These are phyloP conservation scores for Pyrenophora seminiperda DNA, from an alignment of 2,329 filamentous ascomycete species.

Conservation along the genomic window DNA sequence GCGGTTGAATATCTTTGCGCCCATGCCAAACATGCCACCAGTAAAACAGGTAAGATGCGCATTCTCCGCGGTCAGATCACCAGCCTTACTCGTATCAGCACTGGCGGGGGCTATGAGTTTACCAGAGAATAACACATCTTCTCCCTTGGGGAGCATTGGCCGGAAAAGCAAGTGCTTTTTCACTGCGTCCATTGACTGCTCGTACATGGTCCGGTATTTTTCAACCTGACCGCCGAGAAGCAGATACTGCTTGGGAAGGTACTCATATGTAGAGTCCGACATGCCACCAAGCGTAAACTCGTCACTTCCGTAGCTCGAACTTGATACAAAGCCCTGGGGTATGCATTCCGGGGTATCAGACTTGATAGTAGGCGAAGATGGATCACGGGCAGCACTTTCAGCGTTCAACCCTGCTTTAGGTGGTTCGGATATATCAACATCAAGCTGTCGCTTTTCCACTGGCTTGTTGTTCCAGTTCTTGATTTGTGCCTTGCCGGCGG, in stretches of 20 bases:
- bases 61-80: constrained; percentile 45
- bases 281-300: constrained; percentile 49
- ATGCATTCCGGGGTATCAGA: constrained; percentile 37
- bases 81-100: constrained; percentile 27
- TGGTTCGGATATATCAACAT: constrained; percentile 24
- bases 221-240: constrained; percentile 54
- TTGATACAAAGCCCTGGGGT: constrained; percentile 61
- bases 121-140: constrained; percentile 52
- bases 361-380: constrained; percentile 13
- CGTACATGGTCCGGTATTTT: constrained; percentile 62
- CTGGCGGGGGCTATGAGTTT: constrained; percentile 45
- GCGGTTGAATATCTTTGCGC: constrained; percentile 64
- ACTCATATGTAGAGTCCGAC: constrained; percentile 51
- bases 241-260: constrained; percentile 56
- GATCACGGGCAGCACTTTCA: constrained; percentile 6
- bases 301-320: constrained; percentile 54
- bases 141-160: constrained; percentile 55
- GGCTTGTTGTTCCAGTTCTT: constrained; percentile 33
- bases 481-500: constrained; percentile 16
- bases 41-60: constrained; percentile 73
- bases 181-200: constrained; percentile 54
- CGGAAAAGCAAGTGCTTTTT: constrained; percentile 56
- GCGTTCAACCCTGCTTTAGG: constrained; percentile 9
- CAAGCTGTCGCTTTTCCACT: constrained; percentile 31
- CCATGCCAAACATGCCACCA: constrained; percentile 72